Evolutionary conservation across 768 basidiomycete species (phyloP), one percentile per base, ranked within the genome.

Genomic region (Asterophora parasitica): DNA sequence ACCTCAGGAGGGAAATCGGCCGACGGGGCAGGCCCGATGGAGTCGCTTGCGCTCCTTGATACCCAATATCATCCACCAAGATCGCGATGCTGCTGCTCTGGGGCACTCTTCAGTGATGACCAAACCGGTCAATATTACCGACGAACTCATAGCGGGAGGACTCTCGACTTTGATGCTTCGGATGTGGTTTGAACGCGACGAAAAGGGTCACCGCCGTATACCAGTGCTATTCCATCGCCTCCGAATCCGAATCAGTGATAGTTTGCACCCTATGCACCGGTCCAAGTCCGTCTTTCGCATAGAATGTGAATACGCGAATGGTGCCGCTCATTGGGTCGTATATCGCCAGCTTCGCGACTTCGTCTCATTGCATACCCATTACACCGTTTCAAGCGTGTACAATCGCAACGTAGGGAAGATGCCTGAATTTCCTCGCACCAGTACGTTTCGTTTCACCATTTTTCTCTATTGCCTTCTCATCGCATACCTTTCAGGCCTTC

Each of bases 241-340:
- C 39, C 79, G 90, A 32, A 83, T 94, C 47, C 85, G 87, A 9
- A 78, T 94, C 49, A 90, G 84, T 57, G 92, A 94, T 65, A 91
- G 88, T 50, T 60, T 93, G 20, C 83, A 92, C 66, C 88, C 90
- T 4, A 70, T 88, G 53, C 81, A 91, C 52, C 76, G 79, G 16
- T 69, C 79, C 37, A 88, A 87, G 60, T 81, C 88, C 4, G 82
- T 91, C 2, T 94, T 94, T 62, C 81, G 91, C 12, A 92, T 94
- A 55, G 92, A 94, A 65, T 97, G 93, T 62, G 90, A 96, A 65
- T 98, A 99, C 63, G 95, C 92, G 0, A 93, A 95, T 54, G 92
- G 92, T 16, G 84, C 85, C 10, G 82, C 78, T 60, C 74, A 92
- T 64, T 99, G 96, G 95, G 94, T 96, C 23, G 77, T 92, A n/a